Evolutionary conservation across 1,284 basidiomycete genomes (phyloP).

Genomic region (Ceratobasidium sp.): DNA sequence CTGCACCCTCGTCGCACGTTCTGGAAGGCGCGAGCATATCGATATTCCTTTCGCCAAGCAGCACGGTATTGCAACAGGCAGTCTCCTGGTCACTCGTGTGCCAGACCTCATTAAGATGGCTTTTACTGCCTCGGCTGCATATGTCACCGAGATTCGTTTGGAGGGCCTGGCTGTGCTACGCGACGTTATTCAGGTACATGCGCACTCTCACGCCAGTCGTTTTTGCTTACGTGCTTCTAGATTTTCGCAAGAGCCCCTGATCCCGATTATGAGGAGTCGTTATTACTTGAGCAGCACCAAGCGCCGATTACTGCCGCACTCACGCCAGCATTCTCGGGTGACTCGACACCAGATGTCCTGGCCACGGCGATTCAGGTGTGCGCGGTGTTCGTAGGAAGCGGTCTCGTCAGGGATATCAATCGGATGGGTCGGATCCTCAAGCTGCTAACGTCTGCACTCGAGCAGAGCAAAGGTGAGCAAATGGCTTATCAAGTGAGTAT

Average conservation of each 20-base stretch:
- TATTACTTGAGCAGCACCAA: conserved; percentile 97
- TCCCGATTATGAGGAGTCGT: conserved; percentile 90
- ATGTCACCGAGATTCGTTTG: conserved; percentile 95
- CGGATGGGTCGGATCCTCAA: conserved; percentile 96
- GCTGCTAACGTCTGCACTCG: conserved; percentile 87
- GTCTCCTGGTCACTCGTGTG: conserved; percentile 82
- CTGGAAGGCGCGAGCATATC: conserved; percentile 84
- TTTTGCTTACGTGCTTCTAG: conserved; percentile 59
- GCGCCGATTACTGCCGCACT: conserved; percentile 98
- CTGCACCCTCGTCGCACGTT: conserved; percentile 78
- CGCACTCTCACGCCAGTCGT: background rate
- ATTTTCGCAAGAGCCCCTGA: conserved; percentile 89
- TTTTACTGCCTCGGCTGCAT: conserved; percentile 95
- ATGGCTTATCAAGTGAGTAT: background rate
- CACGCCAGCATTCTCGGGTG: conserved; percentile 96
- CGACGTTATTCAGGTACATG: conserved; percentile 87
- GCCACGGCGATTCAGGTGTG: conserved; percentile 94
- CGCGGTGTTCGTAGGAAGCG: conserved; percentile 94
- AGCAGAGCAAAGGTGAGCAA: conserved; percentile 82
- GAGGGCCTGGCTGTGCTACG: conserved; percentile 90
- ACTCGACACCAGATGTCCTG: conserved; percentile 95
- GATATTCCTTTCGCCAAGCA: conserved; percentile 75
- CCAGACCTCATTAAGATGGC: conserved; percentile 97
- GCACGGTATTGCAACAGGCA: conserved; percentile 61
- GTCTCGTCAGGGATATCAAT: conserved; percentile 90